Evolutionary conservation across 148 eudicot species (phyloP), one percentile per base, ranked within the genome.

Genomic region (Linanthus parryae): DNA sequence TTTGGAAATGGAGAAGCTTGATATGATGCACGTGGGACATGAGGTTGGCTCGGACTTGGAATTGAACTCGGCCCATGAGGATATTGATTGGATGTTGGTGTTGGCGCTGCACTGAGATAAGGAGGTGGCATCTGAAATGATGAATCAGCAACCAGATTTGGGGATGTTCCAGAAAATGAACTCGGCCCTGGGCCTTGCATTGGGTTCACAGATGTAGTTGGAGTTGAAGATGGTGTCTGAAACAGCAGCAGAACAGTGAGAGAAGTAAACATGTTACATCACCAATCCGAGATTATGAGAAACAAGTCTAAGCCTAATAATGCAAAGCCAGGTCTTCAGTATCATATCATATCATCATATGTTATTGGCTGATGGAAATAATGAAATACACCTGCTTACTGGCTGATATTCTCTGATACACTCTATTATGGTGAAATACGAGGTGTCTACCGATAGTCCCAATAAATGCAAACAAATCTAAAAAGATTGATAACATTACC

Each of bases 191-290:
- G 31, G 18, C 51, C 23, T 55, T 35, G 50, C 2, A 23, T 44
- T 44, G 14, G 20, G 5, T 22, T 6, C 1, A 8, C 27, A 27
- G 53, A 3, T 5, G 22, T 15, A 46, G 29, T 21, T 27, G 45
- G 21, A 18, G 12, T 25, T 22, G 64, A 48, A 45, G 65, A 59
- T 29, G 54, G 42, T 30, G 16, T 43, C 70, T 66, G 59, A 22
- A 39, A 48, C 13, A 39, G 25, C 16, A 50, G 40, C 16, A 38
- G 24, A 23, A 4, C 23, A 49, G 0, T 1, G 24, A 42, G 26
- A 17, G 34, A 34, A 34, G 9, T 30, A 2, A 2, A 4, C 12
- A 31, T 7, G 15, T 14, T 54, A 52, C 12, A 21, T 22, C 27
- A n/a, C 33, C 19, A 17, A 52, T 42, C 18, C 21, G 10, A 42